A percentile compares a stretch with the other conserved stretches of the same genome.
phyloP scores from a whole-genome alignment of 2,329 filamentous ascomycete genomes.

The Dactylellina parvicollis region DNA sequence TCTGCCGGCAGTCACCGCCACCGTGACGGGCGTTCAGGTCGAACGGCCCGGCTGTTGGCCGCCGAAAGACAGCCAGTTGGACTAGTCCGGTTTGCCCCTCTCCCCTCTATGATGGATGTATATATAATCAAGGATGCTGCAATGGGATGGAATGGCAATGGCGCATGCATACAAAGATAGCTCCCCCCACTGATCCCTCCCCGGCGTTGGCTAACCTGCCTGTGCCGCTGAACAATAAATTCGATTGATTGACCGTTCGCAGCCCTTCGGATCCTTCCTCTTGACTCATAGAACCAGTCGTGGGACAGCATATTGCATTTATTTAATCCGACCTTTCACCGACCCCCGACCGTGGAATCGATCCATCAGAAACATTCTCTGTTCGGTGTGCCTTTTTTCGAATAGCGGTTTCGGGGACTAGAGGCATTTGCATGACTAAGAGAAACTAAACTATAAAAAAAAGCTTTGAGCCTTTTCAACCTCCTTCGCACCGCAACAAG shows the following conservation, averaged over 20 bases:
- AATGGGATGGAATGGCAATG: conserved; percentile 7
- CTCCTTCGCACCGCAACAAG: not conserved
- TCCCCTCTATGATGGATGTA: not conserved
- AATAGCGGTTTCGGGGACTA: not conserved
- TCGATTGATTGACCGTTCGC: not conserved
- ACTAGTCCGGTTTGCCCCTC: not conserved
- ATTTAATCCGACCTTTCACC: too few species aligned
- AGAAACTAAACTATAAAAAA: conserved; percentile 26
- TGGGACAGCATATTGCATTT: not conserved
- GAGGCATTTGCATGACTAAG: conserved; percentile 38
- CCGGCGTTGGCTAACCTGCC: too few species aligned
- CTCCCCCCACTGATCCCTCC: too few species aligned
- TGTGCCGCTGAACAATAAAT: not conserved
- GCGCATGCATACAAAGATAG: too few species aligned
- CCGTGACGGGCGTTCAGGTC: conserved; percentile 9
- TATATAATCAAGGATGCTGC: conserved; percentile 2
- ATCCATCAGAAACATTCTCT: too few species aligned
- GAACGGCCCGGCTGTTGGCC: not conserved
- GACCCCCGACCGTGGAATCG: too few species aligned
- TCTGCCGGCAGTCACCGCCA: conserved; percentile 26
- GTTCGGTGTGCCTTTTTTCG: too few species aligned
- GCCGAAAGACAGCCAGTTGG: not conserved
- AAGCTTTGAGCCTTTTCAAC: too few species aligned
- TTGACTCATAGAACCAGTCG: not conserved
- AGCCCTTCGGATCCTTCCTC: not conserved